Evolutionary conservation across 805 yeast species (phyloP).

Genomic region (Starmerella ratchasimensis): DNA sequence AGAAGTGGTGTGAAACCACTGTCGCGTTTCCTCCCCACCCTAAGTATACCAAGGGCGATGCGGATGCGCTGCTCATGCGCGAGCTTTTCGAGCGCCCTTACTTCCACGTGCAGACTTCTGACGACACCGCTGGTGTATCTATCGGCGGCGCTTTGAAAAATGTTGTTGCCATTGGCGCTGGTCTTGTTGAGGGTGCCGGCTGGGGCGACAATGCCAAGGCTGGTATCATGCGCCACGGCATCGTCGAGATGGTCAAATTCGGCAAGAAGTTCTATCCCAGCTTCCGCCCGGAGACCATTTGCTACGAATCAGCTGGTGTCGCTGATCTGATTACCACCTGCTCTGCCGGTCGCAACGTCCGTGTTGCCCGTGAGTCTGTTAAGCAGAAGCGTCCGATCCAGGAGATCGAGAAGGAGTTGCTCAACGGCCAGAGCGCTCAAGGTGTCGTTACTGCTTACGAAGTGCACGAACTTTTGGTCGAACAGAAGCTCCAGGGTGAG

Average conservation of each 20-base stretch:
- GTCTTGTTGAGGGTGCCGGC: constrained; percentile 92
- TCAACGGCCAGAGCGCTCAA: constrained; percentile 95
- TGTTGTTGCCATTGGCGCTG: constrained; percentile 91
- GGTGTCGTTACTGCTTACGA: constrained; percentile 85
- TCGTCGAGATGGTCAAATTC: constrained; percentile 78
- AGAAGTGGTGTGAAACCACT: constrained; percentile 95
- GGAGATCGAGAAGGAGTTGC: constrained; percentile 70
- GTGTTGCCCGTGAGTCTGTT: constrained; percentile 79
- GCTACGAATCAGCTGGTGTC: constrained; percentile 92
- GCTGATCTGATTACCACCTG: constrained; percentile 97
- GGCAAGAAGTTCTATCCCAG: constrained; percentile 70
- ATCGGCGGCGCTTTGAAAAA: constrained; percentile 95
- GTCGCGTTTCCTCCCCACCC: constrained; percentile 73
- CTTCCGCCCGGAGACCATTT: constrained; percentile 64
- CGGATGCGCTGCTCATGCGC: constrained; percentile 58
- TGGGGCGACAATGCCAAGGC: constrained; percentile 99
- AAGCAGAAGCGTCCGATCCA: constrained; percentile 59
- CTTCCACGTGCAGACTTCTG: constrained; percentile 88
- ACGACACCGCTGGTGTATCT: constrained; percentile 91
- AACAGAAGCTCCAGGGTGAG: constrained; percentile 41
- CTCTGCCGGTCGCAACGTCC: constrained; percentile 92
- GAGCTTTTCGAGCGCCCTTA: constrained; percentile 91
- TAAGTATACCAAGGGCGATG: constrained; percentile 58
- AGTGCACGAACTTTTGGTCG: constrained; percentile 63
- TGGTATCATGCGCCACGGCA: constrained; percentile 92